phyloP scores from a whole-genome alignment of 2,329 filamentous ascomycete species.

The Colletotrichum sp. region DNA sequence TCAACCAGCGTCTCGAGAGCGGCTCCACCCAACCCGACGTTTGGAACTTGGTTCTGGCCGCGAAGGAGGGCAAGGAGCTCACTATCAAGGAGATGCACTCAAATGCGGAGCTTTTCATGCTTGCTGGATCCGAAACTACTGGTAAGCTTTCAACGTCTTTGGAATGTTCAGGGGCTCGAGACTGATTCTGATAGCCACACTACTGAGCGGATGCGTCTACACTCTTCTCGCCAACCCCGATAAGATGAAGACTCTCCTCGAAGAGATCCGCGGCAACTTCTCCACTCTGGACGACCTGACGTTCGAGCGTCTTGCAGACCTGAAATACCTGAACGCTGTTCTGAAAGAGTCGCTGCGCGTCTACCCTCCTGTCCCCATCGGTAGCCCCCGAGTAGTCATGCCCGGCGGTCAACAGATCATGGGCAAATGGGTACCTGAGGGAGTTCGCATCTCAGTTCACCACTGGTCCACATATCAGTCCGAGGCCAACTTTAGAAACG shows the following conservation, averaged over 20 bases:
- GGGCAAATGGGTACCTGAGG: conserved; percentile 33
- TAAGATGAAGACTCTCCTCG: conserved; percentile 31
- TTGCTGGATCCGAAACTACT: conserved; percentile 38
- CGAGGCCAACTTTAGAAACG: conserved; percentile 41
- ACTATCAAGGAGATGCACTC: conserved; percentile 14
- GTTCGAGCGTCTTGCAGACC: conserved; percentile 29
- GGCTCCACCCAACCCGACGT: conserved; percentile 28
- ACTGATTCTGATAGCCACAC: conserved; percentile 30
- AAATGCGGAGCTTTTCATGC: conserved; percentile 25
- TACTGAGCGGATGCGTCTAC: conserved; percentile 29
- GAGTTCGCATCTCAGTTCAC: conserved; percentile 33
- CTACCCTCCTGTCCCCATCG: conserved; percentile 35
- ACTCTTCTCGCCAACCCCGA: conserved; percentile 33
- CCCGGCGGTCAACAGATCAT: conserved; percentile 35
- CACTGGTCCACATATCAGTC: conserved; percentile 50
- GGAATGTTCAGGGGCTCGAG: background rate
- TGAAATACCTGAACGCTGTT: conserved; percentile 42
- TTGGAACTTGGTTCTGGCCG: conserved; percentile 27
- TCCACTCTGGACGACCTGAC: conserved; percentile 38
- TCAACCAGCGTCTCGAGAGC: conserved; percentile 29
- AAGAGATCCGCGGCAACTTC: conserved; percentile 42
- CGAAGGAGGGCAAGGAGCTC: conserved; percentile 19
- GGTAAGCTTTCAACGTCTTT: conserved; percentile 19
- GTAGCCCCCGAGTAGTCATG: conserved; percentile 30
- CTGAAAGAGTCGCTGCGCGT: conserved; percentile 47